These are phyloP conservation scores for Populus trichocarpa DNA, from an alignment of 441 rosid genomes.

Conservation along the genomic window DNA sequence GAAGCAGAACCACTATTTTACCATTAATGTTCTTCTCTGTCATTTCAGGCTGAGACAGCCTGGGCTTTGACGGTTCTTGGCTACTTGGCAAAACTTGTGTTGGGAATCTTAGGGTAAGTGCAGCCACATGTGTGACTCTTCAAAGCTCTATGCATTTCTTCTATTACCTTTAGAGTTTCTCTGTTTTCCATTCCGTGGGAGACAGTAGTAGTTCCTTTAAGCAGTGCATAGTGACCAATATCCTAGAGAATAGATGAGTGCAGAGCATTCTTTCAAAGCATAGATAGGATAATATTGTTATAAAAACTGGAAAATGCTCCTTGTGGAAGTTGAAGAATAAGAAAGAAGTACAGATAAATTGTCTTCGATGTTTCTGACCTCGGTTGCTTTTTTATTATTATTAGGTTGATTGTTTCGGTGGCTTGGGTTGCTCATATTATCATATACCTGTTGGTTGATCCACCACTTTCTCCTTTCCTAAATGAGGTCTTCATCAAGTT, in stretches of 20 bases:
- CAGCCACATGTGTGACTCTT: slow-evolving; percentile 1
- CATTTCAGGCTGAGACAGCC: slow-evolving; percentile 83
- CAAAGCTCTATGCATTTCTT: background rate
- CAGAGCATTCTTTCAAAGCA: background rate
- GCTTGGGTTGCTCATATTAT: slow-evolving; percentile 97
- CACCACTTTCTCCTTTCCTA: slow-evolving; percentile 91
- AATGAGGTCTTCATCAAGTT: slow-evolving; percentile 98
- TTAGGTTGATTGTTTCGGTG: slow-evolving; percentile 88
- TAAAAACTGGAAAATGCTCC: background rate
- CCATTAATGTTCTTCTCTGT: slow-evolving; percentile 17
- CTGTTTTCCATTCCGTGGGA: slow-evolving; percentile 1
- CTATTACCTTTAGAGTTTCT: slow-evolving; percentile 1
- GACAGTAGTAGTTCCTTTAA: background rate
- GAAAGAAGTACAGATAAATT: background rate
- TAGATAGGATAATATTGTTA: background rate
- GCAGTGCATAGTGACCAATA: background rate
- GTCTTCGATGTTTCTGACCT: background rate
- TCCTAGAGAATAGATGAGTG: background rate
- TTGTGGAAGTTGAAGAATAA: background rate
- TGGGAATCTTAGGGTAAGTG: slow-evolving; percentile 89
- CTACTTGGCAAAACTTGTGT: slow-evolving; percentile 85
- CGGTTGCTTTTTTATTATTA: slow-evolving; percentile 7
- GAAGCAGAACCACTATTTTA: slow-evolving; percentile 4
- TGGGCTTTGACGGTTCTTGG: slow-evolving; percentile 99
- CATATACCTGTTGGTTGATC: slow-evolving; percentile 76